Conservation (phyloP, 192 early-diverging fungal species). For the Spizellomyces punctatus region DNA sequence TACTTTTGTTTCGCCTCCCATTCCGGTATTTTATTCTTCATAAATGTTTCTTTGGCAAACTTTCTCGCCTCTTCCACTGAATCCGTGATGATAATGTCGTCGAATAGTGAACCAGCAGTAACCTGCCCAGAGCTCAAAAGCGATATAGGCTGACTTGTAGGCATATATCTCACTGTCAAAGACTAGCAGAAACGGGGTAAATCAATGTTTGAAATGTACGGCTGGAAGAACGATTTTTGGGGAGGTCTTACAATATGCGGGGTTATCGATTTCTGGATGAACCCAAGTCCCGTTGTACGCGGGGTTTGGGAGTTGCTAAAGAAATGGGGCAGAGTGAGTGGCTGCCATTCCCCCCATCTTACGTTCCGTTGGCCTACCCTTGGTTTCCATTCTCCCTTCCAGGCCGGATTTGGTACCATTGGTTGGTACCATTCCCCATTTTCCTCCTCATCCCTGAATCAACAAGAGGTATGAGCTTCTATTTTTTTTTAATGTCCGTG, state of each 20-base stretch:
- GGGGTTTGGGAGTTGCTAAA: constrained; percentile 52
- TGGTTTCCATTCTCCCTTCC: constrained; percentile 51
- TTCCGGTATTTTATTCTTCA: neutral
- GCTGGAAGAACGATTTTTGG: neutral
- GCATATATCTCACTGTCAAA: constrained; percentile 24
- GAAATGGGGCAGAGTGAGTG: neutral
- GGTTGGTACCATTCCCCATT: constrained; percentile 55
- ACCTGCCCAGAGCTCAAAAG: constrained; percentile 61
- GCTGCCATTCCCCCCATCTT: too few species aligned
- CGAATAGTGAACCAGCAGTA: constrained; percentile 52
- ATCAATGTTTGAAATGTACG: constrained; percentile 35
- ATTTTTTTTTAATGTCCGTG: too few species aligned
- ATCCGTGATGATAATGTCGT: constrained; percentile 58
- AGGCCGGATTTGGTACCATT: constrained; percentile 51
- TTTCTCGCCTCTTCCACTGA: constrained; percentile 48
- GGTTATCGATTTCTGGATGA: constrained; percentile 49
- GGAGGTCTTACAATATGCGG: constrained; percentile 34
- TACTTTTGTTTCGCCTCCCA: constrained; percentile 19
- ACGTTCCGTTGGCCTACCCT: constrained; percentile 21
- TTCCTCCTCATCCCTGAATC: constrained; percentile 45
- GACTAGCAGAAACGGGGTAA: constrained; percentile 43
- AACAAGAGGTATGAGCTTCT: neutral
- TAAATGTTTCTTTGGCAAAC: constrained; percentile 42
- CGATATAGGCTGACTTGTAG: constrained; percentile 40
- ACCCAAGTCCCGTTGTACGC: constrained; percentile 52